Evolutionary conservation across 2,329 filamentous ascomycete genomes (phyloP), one percentile per base, ranked within the genome.

Genomic region (Fusarium nodosum): DNA sequence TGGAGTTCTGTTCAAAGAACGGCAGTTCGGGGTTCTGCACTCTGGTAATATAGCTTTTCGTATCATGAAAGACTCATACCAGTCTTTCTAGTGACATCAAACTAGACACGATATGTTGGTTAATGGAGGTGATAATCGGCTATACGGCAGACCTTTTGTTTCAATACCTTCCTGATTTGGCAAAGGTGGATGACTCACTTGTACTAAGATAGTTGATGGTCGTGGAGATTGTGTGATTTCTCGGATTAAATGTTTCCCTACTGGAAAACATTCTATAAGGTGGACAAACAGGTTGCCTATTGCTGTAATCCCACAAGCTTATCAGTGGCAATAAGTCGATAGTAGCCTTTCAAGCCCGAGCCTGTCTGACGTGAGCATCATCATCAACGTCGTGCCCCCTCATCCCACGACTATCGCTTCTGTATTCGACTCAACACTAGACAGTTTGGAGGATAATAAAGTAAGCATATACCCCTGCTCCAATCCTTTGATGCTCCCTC

Each of bases 381-480:
- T 41, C 34, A 30, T 26, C 5, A 6, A 12, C 3, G 16, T 3
- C 1, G 20, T 22, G 3, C 4, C 44, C 42, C 44, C 44, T n/a
- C 28, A 56, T 9, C 28, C 20, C 8, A 24, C 18, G 22, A 30
- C 3, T 3, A 20, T 24, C 1, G 5, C 8, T 24, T 18, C 16
- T 11, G 20, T 6, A 11, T 4, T 5, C 8, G 4, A 5, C 18
- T 20, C 13, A 48, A 6, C 4, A 2, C 39, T 31, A 51, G 15
- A 39, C 13, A 13, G 55, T 50, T 16, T 59, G n/a, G 0, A 71
- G 46, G 42, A 56, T n/a, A 3, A 68, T 52, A 52, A 71, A 65
- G 7, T 58, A 44, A 4, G 67, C 67, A 24, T 55, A 38, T 4
- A 71, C 67, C 5, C 39, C 53, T 20, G 55, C 52, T 13, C 64